Percentiles rank a stretch among this genome's conserved stretches.
phyloP scores from a whole-genome alignment of 164 flowering plant genomes.

The Liriodendron chinense region DNA sequence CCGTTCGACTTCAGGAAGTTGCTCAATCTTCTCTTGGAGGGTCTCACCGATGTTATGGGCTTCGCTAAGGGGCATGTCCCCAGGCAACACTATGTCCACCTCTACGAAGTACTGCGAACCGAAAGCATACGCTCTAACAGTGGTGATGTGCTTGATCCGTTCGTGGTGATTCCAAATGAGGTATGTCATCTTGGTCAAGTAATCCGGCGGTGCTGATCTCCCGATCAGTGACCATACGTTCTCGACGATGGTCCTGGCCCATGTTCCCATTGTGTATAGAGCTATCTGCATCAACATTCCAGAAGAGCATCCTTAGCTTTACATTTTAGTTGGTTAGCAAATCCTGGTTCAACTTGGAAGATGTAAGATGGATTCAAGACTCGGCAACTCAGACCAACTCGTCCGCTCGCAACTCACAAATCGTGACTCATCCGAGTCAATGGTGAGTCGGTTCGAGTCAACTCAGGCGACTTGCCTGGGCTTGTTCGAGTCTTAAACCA shows the following conservation, averaged over 20 bases:
- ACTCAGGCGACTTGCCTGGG: no score
- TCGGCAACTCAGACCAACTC: no score
- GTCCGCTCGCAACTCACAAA: no score
- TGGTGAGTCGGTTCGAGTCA: no score
- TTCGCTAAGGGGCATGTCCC: constrained; percentile 54
- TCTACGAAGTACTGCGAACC: constrained; percentile 83
- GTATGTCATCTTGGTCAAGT: constrained; percentile 61
- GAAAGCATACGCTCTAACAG: constrained; percentile 83
- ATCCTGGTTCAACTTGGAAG: no score
- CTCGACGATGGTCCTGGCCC: constrained; percentile 73
- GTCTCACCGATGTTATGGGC: constrained; percentile 85
- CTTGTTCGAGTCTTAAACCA: no score
- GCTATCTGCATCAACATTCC: constrained; percentile 56
- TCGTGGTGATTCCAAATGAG: constrained; percentile 82
- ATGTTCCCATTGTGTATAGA: constrained; percentile 66
- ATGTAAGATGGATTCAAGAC: no score
- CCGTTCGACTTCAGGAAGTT: constrained; percentile 68
- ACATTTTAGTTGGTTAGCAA: not conserved
- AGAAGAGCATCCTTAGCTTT: not conserved
- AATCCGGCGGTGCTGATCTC: constrained; percentile 80
- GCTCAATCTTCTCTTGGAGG: constrained; percentile 81
- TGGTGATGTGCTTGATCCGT: constrained; percentile 75
- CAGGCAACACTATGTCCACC: constrained; percentile 79
- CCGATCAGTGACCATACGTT: constrained; percentile 74
- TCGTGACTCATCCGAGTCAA: no score